Evolutionary conservation across 495 filamentous ascomycete genomes (phyloP).

Genomic region (Trichoderma reesei): DNA sequence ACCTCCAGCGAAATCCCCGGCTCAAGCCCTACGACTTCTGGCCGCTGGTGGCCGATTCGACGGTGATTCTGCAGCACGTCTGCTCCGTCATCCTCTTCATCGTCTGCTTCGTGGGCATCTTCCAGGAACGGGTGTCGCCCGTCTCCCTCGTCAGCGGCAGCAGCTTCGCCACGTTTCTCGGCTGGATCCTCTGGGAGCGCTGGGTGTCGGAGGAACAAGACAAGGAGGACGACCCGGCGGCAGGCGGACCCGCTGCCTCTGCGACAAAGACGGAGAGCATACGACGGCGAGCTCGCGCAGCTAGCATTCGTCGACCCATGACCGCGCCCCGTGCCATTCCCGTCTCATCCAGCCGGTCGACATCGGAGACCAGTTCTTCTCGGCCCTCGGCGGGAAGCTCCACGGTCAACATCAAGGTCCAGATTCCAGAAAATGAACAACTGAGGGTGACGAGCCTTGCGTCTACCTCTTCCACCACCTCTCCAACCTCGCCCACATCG

Average conservation of each 20-base stretch:
- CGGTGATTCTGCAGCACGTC: conserved; percentile 93
- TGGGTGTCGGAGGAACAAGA: conserved; percentile 63
- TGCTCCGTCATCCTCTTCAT: conserved; percentile 90
- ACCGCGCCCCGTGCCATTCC: not conserved
- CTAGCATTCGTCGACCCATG: conserved; percentile 7
- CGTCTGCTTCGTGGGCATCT: conserved; percentile 87
- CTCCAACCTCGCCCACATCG: not conserved
- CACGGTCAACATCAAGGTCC: conserved; percentile 19
- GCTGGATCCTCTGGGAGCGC: conserved; percentile 84
- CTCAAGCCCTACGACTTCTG: conserved; percentile 97
- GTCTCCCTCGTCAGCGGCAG: conserved; percentile 79
- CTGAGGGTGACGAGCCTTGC: not conserved
- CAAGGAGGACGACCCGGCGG: conserved; percentile 33
- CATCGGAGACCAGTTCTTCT: not conserved
- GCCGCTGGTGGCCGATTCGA: conserved; percentile 89
- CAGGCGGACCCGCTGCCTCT: conserved; percentile 16
- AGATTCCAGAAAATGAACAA: not conserved
- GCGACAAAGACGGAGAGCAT: conserved; percentile 19
- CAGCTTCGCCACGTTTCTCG: conserved; percentile 71
- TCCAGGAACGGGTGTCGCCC: conserved; percentile 72
- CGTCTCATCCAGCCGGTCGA: not conserved
- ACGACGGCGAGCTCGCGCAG: conserved; percentile 11
- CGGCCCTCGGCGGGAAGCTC: conserved; percentile 31
- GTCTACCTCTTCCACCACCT: not conserved
- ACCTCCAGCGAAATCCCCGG: conserved; percentile 89